These are phyloP conservation scores for Colletotrichum camelliae DNA, from an alignment of 2,329 filamentous ascomycete genomes.

Conservation along the genomic window DNA sequence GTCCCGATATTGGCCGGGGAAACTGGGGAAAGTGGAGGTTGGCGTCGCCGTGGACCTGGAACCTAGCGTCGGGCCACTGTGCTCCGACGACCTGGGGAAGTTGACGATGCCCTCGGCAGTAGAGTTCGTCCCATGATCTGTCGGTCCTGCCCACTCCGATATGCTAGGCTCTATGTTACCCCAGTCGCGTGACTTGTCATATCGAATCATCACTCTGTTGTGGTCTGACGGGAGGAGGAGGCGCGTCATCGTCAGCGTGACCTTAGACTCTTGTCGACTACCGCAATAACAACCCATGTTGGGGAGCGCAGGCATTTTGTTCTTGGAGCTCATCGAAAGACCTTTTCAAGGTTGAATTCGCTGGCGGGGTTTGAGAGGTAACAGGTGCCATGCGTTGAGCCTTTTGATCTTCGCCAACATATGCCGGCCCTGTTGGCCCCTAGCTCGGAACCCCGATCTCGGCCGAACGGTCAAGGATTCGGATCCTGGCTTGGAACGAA, in stretches of 20 bases:
- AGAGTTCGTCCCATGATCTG: not conserved
- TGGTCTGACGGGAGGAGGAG: not conserved
- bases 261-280: not conserved
- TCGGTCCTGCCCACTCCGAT: not conserved
- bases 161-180: not conserved
- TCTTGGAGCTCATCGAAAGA: not conserved
- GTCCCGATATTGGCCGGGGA: not conserved
- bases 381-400: not conserved
- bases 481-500: not conserved
- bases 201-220: not conserved
- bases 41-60: not conserved
- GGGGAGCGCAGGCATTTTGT: not conserved
- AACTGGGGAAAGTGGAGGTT: conserved; percentile 1
- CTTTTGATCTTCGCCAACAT: not conserved
- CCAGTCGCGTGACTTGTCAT: not conserved
- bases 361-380: not conserved
- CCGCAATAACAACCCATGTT: not conserved
- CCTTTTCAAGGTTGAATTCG: not conserved
- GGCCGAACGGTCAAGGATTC: not conserved
- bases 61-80: not conserved
- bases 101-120: not conserved
- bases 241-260: not conserved
- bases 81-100: not conserved
- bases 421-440: not conserved
- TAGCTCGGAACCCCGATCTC: not conserved